Conservation (phyloP, 2,329 filamentous ascomycete species). For the Xylogone sp. region DNA sequence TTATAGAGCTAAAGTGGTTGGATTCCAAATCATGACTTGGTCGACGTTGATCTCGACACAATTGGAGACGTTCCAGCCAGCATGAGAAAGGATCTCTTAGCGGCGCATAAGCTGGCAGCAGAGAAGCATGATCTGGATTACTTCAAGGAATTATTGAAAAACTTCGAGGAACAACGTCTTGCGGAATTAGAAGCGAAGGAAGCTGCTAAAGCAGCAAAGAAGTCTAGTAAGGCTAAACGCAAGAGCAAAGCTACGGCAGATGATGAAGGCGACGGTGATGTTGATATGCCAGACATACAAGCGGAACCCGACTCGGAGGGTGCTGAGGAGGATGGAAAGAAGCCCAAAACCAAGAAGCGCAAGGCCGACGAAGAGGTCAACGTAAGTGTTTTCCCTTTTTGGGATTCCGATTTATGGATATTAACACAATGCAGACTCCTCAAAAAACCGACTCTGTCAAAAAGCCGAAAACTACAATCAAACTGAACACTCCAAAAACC, state of each 20-base stretch:
- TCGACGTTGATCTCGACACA: slow-evolving; percentile 70
- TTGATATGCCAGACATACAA: slow-evolving; percentile 54
- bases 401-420: not conserved
- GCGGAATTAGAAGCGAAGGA: slow-evolving; percentile 45
- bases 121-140: slow-evolving; percentile 73
- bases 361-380: slow-evolving; percentile 79
- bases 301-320: slow-evolving; percentile 51
- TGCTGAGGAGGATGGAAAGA: slow-evolving; percentile 51
- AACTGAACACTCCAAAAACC: slow-evolving; percentile 63
- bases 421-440: slow-evolving; percentile 42
- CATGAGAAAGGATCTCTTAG: slow-evolving; percentile 73
- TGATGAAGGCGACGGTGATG: slow-evolving; percentile 51
- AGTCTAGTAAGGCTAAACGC: slow-evolving; percentile 43
- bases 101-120: slow-evolving; percentile 76
- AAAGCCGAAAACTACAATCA: slow-evolving; percentile 68
- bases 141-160: slow-evolving; percentile 77
- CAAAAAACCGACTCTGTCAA: slow-evolving; percentile 59
- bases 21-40: slow-evolving; percentile 81
- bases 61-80: slow-evolving; percentile 70
- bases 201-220: slow-evolving; percentile 42
- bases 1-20: slow-evolving; percentile 62
- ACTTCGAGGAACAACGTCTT: slow-evolving; percentile 64
- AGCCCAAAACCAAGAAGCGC: slow-evolving; percentile 64
- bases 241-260: slow-evolving; percentile 40
- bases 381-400: slow-evolving; percentile 41